Conservation (phyloP, 1,139 yeast species). For the Pichia sp. region DNA sequence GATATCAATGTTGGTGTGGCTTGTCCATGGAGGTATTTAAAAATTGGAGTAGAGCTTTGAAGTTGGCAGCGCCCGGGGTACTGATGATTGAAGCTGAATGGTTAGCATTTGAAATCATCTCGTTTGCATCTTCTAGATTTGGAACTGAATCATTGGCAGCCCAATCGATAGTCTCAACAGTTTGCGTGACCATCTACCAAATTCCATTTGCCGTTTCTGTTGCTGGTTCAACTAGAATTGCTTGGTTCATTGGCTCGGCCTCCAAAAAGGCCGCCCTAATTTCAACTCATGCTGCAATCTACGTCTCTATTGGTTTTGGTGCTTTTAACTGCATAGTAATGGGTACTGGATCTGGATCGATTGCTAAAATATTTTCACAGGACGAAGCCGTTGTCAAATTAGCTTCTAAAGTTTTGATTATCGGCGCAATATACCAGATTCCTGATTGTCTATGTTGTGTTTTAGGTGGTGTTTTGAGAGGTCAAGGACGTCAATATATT, state of each 20-base stretch:
- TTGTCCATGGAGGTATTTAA: conserved; percentile 40
- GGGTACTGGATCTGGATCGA: conserved; percentile 36
- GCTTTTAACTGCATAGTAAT: conserved; percentile 32
- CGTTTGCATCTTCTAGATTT: conserved; percentile 57
- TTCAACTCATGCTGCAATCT: conserved; percentile 40
- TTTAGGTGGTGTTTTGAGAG: conserved; percentile 58
- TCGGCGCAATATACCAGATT: conserved; percentile 57
- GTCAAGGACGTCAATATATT: conserved; percentile 64
- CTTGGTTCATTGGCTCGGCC: conserved; percentile 75
- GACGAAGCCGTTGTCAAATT: conserved; percentile 46
- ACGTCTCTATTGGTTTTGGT: conserved; percentile 43
- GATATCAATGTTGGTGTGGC: conserved; percentile 56
- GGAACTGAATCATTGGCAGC: conserved; percentile 69
- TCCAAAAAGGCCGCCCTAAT: conserved; percentile 46
- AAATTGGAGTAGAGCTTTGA: conserved; percentile 51
- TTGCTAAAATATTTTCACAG: conserved; percentile 48
- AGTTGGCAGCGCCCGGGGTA: conserved; percentile 57
- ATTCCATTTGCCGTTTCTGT: conserved; percentile 72
- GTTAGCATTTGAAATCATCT: conserved; percentile 63
- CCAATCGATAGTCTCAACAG: conserved; percentile 66
- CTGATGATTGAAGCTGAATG: conserved; percentile 66
- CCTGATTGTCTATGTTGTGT: conserved; percentile 53
- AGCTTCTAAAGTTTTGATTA: conserved; percentile 49
- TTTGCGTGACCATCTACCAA: conserved; percentile 66
- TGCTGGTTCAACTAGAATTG: conserved; percentile 71